A percentile compares a stretch with the other conserved stretches of the same genome.
Evolutionary conservation across 495 filamentous ascomycete species (phyloP).

Genomic region (Penicillium ucsense): DNA sequence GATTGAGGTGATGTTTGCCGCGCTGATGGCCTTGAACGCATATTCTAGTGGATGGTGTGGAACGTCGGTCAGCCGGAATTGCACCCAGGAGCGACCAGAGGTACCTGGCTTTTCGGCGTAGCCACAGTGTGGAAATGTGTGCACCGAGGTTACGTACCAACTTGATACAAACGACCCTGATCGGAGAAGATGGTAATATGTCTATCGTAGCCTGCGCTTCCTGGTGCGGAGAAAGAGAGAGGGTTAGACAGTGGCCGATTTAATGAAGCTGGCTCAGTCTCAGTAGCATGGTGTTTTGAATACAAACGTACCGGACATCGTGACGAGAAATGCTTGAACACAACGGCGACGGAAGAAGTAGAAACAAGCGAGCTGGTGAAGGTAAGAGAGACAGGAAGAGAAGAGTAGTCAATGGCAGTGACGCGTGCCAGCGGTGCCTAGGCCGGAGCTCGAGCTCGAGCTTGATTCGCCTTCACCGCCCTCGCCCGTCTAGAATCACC

Average conservation of each 20-base stretch:
- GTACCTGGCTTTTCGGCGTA: neutral
- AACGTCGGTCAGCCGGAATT: constrained; percentile 16
- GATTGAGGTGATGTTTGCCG: constrained; percentile 96
- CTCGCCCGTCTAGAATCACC: neutral
- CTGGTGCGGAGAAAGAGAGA: constrained; percentile 38
- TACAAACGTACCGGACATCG: constrained; percentile 35
- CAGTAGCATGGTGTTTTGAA: constrained; percentile 2
- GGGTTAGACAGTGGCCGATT: constrained; percentile 29
- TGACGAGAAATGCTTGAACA: constrained; percentile 12
- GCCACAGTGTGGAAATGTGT: neutral
- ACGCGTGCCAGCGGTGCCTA: constrained; percentile 39
- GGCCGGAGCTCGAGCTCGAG: constrained; percentile 37
- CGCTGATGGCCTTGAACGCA: constrained; percentile 99
- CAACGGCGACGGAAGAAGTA: constrained; percentile 1
- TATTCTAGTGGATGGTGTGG: constrained; percentile 56
- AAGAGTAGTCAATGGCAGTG: constrained; percentile 19
- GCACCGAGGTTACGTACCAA: constrained; percentile 59
- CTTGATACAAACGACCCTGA: constrained; percentile 96
- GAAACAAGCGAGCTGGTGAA: constrained; percentile 5
- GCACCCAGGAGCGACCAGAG: constrained; percentile 1
- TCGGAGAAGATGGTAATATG: constrained; percentile 99
- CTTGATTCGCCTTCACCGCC: constrained; percentile 22
- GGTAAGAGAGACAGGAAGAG: constrained; percentile 8
- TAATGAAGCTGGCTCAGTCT: constrained; percentile 15
- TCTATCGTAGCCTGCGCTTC: constrained; percentile 92